Conservation (phyloP, 1,284 basidiomycete species). For the Agroathelia rolfsii region DNA sequence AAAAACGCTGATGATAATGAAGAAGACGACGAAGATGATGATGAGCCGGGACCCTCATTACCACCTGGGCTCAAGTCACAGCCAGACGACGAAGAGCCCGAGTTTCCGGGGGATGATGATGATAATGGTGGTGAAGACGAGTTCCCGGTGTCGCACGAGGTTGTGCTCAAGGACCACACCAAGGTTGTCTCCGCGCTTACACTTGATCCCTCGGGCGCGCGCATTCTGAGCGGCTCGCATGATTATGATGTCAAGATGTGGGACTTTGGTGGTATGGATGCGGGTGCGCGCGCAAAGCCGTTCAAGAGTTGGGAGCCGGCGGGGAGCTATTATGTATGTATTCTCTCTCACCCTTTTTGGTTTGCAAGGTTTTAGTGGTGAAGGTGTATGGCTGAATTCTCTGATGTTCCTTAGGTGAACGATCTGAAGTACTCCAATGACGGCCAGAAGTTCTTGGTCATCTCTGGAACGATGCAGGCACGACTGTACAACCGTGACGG, state of each 20-base stretch:
- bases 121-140: slow-evolving; percentile 34
- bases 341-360: slow-evolving; percentile 9
- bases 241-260: slow-evolving; percentile 97
- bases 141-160: slow-evolving; percentile 83
- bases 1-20: slow-evolving; percentile 14
- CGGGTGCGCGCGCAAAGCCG: slow-evolving; percentile 61
- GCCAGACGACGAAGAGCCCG: slow-evolving; percentile 37
- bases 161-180: slow-evolving; percentile 84
- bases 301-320: slow-evolving; percentile 95
- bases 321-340: slow-evolving; percentile 82
- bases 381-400: slow-evolving; percentile 9
- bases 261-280: slow-evolving; percentile 99
- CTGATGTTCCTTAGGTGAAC: slow-evolving; percentile 51
- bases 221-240: slow-evolving; percentile 85
- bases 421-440: slow-evolving; percentile 84
- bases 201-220: slow-evolving; percentile 87
- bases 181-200: slow-evolving; percentile 91
- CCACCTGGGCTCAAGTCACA: slow-evolving; percentile 8
- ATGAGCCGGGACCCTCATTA: slow-evolving; percentile 23
- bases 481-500: slow-evolving; percentile 87
- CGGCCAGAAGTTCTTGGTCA: slow-evolving; percentile 75
- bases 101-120: slow-evolving; percentile 46
- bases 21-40: slow-evolving; percentile 27
- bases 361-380: slow-evolving; percentile 20
- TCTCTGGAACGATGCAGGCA: slow-evolving; percentile 83